phyloP scores from a whole-genome alignment of 2,329 filamentous ascomycete species.

The Harringtonia lauricola region DNA sequence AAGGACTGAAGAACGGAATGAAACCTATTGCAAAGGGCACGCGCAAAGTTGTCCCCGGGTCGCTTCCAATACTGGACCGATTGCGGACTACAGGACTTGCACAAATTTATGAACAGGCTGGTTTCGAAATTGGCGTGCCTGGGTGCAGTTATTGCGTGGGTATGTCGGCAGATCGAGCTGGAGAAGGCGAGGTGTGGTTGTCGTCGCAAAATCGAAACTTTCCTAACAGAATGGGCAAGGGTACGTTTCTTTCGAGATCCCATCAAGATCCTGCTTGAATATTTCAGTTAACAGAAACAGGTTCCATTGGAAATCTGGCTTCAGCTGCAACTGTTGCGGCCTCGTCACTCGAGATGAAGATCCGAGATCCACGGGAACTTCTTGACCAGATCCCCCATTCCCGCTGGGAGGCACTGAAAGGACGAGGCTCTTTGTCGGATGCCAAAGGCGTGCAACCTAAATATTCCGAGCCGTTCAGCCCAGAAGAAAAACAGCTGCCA shows the following conservation, averaged over 20 bases:
- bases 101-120: conserved; percentile 26
- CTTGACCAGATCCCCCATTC: conserved; percentile 17
- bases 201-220: conserved; percentile 36
- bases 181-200: conserved; percentile 29
- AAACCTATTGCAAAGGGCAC: conserved; percentile 20
- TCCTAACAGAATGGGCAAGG: conserved; percentile 21
- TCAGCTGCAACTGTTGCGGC: conserved; percentile 35
- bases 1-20: conserved; percentile 22
- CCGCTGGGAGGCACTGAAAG: conserved; percentile 11
- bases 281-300: neutral
- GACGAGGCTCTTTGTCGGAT: conserved; percentile 11
- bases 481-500: neutral
- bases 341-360: conserved; percentile 31
- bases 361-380: conserved; percentile 24
- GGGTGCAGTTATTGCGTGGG: conserved; percentile 34
- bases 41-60: conserved; percentile 27
- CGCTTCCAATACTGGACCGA: conserved; percentile 24
- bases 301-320: conserved; percentile 29
- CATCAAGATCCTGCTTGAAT: neutral
- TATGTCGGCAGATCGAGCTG: conserved; percentile 28
- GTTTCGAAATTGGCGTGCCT: conserved; percentile 28
- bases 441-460: neutral
- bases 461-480: neutral
- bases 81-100: conserved; percentile 22
- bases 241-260: neutral